Conservation (phyloP, 257 asterid genomes). For the Forsythia viridissima region DNA sequence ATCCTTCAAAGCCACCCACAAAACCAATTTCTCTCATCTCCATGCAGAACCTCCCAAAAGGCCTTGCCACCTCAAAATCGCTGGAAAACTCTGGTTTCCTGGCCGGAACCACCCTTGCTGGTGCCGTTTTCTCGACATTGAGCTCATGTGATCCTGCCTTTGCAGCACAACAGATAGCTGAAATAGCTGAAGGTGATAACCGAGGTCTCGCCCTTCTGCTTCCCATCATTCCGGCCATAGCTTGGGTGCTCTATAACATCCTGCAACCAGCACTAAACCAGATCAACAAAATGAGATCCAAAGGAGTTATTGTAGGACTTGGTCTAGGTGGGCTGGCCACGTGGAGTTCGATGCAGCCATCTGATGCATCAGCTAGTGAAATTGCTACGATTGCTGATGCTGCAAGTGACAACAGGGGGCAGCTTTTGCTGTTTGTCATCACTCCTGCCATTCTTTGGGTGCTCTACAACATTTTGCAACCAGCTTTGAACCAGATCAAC, state of each 20-base stretch:
- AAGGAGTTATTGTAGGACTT: constrained; percentile 66
- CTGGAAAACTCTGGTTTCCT: constrained; percentile 6
- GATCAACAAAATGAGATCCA: constrained; percentile 76
- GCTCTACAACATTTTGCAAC: constrained; percentile 76
- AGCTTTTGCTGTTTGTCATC: constrained; percentile 72
- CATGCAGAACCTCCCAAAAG: constrained; percentile 49
- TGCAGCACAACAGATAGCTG: constrained; percentile 89
- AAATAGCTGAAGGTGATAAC: constrained; percentile 85
- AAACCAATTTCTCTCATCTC: constrained; percentile 47
- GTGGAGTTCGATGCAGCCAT: constrained; percentile 47
- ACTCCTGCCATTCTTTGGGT: constrained; percentile 93
- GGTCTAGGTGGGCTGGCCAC: constrained; percentile 72
- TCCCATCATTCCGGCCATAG: constrained; percentile 75
- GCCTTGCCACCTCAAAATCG: constrained; percentile 32
- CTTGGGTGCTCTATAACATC: constrained; percentile 89
- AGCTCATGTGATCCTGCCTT: constrained; percentile 71
- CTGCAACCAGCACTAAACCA: constrained; percentile 89
- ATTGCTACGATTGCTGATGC: constrained; percentile 58
- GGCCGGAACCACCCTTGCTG: constrained; percentile 46
- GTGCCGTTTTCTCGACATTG: constrained; percentile 73
- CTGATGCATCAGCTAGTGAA: constrained; percentile 60
- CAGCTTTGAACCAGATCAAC: constrained; percentile 92
- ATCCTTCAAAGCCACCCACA: constrained; percentile 21
- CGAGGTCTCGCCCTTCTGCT: constrained; percentile 76
- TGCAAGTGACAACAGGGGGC: constrained; percentile 73